Base-by-base conservation (phyloP, 78 protist genomes). In the Parvularia atlantis region DNA sequence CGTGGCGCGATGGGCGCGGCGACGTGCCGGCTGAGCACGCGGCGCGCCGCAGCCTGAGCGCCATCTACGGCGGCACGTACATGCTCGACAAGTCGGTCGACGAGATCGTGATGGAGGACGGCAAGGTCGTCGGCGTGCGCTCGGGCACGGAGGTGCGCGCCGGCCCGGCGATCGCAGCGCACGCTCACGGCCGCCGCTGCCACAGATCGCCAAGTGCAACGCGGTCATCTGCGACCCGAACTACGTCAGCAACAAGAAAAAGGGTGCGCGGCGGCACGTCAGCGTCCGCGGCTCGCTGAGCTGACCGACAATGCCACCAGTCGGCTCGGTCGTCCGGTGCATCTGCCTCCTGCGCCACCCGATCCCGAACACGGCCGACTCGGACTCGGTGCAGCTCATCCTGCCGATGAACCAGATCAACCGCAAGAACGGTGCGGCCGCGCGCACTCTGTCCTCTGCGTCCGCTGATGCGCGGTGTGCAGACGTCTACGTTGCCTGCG, bases 41-140 rank as follows among this genome's bases (percentile, higher is more conserved):
- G n/a, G n/a, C n/a, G n/a, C n/a, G n/a, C n/a, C n/a, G n/a, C 0
- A 57, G 99, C 28, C 80, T 97, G 78, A 37, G 87, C 28, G 99
- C 99, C 66, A 93, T 97, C 70, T 92, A 92, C 76, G 99, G 99
- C 30, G 99, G 98, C 48, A 89, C 94, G 24, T 97, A 91, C 77
- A 96, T 95, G 97, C 86, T 97, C 58, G 61, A 80, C 82, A 84
- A 73, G 75, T 93, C 96, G 28, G 73, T 93, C 60, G 92, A 87
- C 20, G 82, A 88, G 71, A 54, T 95, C 36, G 66, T 81, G 28
- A 78, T 37, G 66, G 96, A 88, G 16, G 78, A 78, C 28, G 98
- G 98, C 33, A 44, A 69, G 68, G 82, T 74, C 6, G 43, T 44
- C 36, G 97, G 96, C 48, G 91, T 96, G 76, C 52, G 61, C 50